Evolutionary conservation across 2,329 filamentous ascomycete genomes (phyloP), one percentile per base, ranked within the genome.

Genomic region (Cercospora berteroae): DNA sequence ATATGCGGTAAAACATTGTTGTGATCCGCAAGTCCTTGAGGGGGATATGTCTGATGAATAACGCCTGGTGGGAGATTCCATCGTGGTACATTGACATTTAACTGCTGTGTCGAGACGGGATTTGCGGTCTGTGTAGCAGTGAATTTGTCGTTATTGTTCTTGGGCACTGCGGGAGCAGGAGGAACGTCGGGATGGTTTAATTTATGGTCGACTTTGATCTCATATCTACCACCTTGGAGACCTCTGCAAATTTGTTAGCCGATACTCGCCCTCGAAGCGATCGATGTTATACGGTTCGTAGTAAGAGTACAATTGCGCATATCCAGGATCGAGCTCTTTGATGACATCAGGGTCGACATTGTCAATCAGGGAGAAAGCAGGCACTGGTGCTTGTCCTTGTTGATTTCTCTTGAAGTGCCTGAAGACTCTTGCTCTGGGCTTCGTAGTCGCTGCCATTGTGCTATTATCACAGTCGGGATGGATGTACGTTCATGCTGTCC

Each of bases 1-100:
- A 68, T 66, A 25, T 68, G 66, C 9, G 66, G 66, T 12, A 68
- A 52, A 48, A 66, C 56, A 25, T 63, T 67, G 29, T 29, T 44
- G 9, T 69, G 52, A 31, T 67, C 67, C 4, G 23, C 50, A 3
- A 33, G 13, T 5, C 67, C 67, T 29, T 63, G 55, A 12, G 60
- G 64, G 10, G 52, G 52, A 18, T 56, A 56, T 2, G 12, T 29
- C 23, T 27, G 23, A 56, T 56, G 23, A 12, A 56, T 56, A 5
- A 29, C n/a, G 12, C 23, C 52, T 12, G 52, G 52, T 18, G 52
- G 52, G 12, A 56, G 23, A 16, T 27, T 29, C 12, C 12, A 56
- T 56, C 52, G 23, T 4, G 52, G 52, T 12, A 29, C 52, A 31
- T 29, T 56, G 23, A 56, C 52, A 5, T 56, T 29, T 8, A 56